Evolutionary conservation across 2,329 filamentous ascomycete species (phyloP).

Genomic region (Aspergillus piperis): DNA sequence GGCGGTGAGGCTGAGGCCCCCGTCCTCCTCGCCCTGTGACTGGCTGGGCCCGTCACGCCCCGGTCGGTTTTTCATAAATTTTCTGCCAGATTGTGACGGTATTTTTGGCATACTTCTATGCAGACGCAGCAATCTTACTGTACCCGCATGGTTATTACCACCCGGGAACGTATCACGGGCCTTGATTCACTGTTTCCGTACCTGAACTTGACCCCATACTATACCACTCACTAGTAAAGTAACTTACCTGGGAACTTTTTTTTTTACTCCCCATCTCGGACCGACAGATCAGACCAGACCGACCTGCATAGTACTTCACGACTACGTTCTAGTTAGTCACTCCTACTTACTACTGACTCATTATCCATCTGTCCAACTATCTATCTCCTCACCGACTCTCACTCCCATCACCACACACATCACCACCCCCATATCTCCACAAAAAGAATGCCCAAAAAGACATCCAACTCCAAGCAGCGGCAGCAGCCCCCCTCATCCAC

Average conservation of each 20-base stretch:
- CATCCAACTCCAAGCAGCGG: constrained; percentile 11
- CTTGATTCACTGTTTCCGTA: background rate
- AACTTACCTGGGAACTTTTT: constrained; percentile 3
- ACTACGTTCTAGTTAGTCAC: background rate
- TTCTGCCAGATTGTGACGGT: constrained; percentile 6
- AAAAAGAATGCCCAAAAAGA: constrained; percentile 28
- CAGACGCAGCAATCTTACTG: background rate
- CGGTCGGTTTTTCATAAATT: constrained; percentile 11
- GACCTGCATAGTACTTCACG: background rate
- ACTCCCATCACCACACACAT: background rate
- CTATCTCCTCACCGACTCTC: too few relatives aligned
- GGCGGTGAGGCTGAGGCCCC: constrained; percentile 7
- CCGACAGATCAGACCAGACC: background rate
- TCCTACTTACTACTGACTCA: background rate
- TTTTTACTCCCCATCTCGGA: background rate
- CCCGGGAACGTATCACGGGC: background rate
- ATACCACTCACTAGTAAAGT: background rate
- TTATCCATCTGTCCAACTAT: background rate
- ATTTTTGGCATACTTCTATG: background rate
- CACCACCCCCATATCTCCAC: background rate
- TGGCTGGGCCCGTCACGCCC: constrained; percentile 1
- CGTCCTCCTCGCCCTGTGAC: constrained; percentile 3
- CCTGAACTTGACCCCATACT: constrained; percentile 9
- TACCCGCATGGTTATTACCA: background rate
- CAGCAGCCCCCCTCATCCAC: constrained; percentile 12